Evolutionary conservation across 768 basidiomycete genomes (phyloP), one percentile per base, ranked within the genome.

Genomic region (Boletus edulis): DNA sequence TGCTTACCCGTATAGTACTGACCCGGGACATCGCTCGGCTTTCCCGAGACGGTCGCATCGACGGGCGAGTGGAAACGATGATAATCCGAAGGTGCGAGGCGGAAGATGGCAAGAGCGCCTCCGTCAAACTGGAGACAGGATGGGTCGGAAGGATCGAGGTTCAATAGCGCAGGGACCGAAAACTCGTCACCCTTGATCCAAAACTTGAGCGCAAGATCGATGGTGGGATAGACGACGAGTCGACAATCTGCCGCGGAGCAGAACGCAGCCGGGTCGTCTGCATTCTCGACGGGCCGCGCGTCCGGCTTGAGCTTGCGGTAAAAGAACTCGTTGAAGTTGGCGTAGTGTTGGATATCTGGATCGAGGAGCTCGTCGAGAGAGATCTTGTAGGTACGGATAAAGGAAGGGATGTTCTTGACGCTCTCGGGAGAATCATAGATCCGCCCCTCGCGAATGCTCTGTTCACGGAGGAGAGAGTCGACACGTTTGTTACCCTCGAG

Each of bases 321-420:
- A 75, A 94, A 94, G 76, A 94, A 92, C 7, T 84, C 77, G 71
- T 93, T 94, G 77, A 94, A 90, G 13, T 72, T 82, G 61, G 70
- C 71, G 67, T 92, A 92, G 42, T 80, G 76, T 2, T 41, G 32
- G 46, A 86, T 68, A 65, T 92, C 84, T 2, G 85, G 80, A 31
- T 86, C 67, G 14, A 84, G 72, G 18, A 93, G 79, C 62, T 92
- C 87, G 46, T 75, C 74, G 18, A 78, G 65, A 13, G 80, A 65
- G 43, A 93, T 75, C 2, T 69, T 61, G 67, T 86, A 86, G 0
- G 82, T 79, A 18, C 74, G 52, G 56, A 86, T 72, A 65, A 87
- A 86, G 5, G 79, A 80, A 0, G 77, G 77, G 41, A 85, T 83
- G 37, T 77, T 78, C 59, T 73, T 70, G 42, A 73, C 74, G 14